Evolutionary conservation across 306 rosid species (phyloP).

Genomic region (Quercus parvula): DNA sequence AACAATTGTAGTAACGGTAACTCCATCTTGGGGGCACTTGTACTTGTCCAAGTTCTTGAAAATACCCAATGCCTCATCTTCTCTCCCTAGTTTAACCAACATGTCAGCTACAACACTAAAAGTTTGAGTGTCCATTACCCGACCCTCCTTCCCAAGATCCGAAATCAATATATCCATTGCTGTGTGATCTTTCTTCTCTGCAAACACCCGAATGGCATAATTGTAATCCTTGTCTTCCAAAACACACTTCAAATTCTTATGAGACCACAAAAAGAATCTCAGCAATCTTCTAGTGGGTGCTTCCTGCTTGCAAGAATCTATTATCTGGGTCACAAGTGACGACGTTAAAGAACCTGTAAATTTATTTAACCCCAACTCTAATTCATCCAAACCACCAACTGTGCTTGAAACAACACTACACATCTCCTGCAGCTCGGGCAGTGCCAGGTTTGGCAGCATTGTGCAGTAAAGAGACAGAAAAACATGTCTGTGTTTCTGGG

Average conservation of each 20-base stretch:
- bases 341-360: constrained; percentile 43
- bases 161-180: constrained; percentile 62
- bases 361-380: constrained; percentile 51
- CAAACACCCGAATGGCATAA: constrained; percentile 54
- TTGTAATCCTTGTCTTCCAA: constrained; percentile 69
- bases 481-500: constrained; percentile 14
- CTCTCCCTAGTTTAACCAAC: constrained; percentile 62
- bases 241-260: constrained; percentile 43
- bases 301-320: constrained; percentile 63
- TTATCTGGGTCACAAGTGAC: constrained; percentile 55
- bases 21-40: constrained; percentile 58
- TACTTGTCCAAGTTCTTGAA: constrained; percentile 69
- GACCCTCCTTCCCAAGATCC: constrained; percentile 58
- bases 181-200: constrained; percentile 66
- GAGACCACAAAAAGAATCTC: constrained; percentile 82
- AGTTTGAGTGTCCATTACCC: constrained; percentile 66
- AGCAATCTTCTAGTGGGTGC: constrained; percentile 70
- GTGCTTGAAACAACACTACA: constrained; percentile 39
- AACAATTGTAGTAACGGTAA: constrained; percentile 59
- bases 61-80: constrained; percentile 76
- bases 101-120: constrained; percentile 55
- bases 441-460: constrained; percentile 13
- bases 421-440: constrained; percentile 44
- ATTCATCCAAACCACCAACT: constrained; percentile 72
- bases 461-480: constrained; percentile 33